These are phyloP conservation scores for Henckelia pumila DNA, from an alignment of 257 asterid species.

Conservation along the genomic window DNA sequence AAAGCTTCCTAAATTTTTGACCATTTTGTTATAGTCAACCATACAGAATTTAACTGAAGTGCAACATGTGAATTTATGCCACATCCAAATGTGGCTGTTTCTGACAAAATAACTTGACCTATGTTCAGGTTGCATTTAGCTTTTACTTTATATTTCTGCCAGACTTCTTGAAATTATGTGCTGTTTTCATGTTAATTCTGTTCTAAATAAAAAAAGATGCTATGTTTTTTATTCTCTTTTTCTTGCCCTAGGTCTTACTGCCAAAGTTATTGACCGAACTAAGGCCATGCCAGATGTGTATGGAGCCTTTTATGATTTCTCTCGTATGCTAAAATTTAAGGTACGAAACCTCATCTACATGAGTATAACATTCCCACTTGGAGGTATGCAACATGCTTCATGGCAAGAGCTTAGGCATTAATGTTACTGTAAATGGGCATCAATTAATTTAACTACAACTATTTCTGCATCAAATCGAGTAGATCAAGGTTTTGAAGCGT, in stretches of 20 bases:
- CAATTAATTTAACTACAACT: background rate
- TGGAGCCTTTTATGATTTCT: conserved; percentile 89
- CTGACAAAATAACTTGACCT: background rate
- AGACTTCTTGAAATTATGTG: background rate
- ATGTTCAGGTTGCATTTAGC: background rate
- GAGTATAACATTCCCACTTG: background rate
- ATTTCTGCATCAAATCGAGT: background rate
- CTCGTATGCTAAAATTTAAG: conserved; percentile 81
- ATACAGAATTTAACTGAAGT: conserved; percentile 1
- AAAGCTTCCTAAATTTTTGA: background rate
- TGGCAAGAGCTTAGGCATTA: background rate
- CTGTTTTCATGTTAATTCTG: conserved; percentile 21
- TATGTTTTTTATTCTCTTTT: conserved; percentile 20
- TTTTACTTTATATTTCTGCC: conserved; percentile 7
- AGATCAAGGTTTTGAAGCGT: background rate
- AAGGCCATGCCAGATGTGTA: conserved; percentile 79
- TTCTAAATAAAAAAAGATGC: conserved; percentile 14
- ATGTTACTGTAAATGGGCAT: background rate
- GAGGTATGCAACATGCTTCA: background rate
- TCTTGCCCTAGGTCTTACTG: conserved; percentile 73
- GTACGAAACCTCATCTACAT: conserved; percentile 38
- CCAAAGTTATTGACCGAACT: conserved; percentile 76
- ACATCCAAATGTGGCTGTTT: conserved; percentile 6
- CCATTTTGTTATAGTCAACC: conserved; percentile 2
- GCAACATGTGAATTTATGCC: background rate